phyloP scores from a whole-genome alignment of 1,284 basidiomycete genomes.

The Grifola frondosa region DNA sequence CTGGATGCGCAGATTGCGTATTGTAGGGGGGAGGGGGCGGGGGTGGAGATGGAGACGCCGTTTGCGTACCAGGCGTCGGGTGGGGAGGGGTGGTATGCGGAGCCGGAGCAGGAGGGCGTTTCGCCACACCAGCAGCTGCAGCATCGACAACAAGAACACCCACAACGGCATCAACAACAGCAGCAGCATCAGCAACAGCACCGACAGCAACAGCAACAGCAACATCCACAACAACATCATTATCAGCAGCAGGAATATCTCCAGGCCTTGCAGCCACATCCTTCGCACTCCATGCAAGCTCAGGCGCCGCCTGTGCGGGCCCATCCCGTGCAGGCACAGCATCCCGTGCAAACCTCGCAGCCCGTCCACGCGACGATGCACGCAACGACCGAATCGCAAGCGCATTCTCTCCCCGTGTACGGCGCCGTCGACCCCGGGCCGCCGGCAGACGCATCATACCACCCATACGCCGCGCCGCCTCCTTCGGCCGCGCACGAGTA shows the following conservation, averaged over 20 bases:
- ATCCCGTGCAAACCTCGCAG: background rate
- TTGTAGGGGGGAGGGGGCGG: slow-evolving; percentile 6
- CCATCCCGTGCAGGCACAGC: background rate
- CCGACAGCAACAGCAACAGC: slow-evolving; percentile 5
- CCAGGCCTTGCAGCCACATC: slow-evolving; percentile 1
- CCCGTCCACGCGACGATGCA: background rate
- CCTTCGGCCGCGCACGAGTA: too few relatives aligned
- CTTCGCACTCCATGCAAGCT: background rate
- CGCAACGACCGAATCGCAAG: slow-evolving; percentile 1
- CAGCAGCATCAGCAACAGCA: background rate
- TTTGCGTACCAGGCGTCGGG: too few relatives aligned
- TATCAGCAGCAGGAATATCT: slow-evolving; percentile 3
- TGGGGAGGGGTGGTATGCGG: background rate
- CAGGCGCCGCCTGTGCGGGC: background rate
- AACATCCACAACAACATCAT: slow-evolving; percentile 4
- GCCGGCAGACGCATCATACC: slow-evolving; percentile 4
- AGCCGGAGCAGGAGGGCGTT: slow-evolving; percentile 13
- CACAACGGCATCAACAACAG: slow-evolving; percentile 22
- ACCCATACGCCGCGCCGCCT: slow-evolving; percentile 4
- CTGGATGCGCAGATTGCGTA: slow-evolving; percentile 50
- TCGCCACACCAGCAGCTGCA: slow-evolving; percentile 19
- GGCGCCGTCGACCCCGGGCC: slow-evolving; percentile 13
- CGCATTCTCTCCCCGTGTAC: slow-evolving; percentile 19
- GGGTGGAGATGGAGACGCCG: slow-evolving; percentile 10
- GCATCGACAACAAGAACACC: slow-evolving; percentile 11